Percentiles rank a stretch among this genome's conserved stretches.
Evolutionary conservation across 2,329 filamentous ascomycete species (phyloP).

Genomic region (Pochonia chlamydosporia): DNA sequence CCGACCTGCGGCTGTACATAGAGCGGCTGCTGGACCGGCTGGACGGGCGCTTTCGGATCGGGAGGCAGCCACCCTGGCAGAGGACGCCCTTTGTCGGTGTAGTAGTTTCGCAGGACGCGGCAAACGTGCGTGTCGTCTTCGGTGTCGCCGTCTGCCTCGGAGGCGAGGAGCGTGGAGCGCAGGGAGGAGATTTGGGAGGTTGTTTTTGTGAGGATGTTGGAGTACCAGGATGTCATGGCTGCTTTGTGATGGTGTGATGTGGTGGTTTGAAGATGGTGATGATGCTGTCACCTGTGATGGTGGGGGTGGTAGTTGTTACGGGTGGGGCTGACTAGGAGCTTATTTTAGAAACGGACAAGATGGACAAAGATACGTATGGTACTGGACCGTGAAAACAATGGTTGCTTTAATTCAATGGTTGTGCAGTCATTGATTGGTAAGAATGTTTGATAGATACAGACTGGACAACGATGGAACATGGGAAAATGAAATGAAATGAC

Average conservation of each 20-base stretch:
- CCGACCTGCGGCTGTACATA: slow-evolving; percentile 44
- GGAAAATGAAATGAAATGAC: background rate
- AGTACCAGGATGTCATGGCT: slow-evolving; percentile 74
- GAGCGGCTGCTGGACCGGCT: slow-evolving; percentile 42
- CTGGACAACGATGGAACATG: background rate
- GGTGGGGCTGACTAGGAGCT: background rate
- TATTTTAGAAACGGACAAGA: too few relatives aligned
- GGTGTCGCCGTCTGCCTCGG: slow-evolving; percentile 64
- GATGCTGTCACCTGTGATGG: background rate
- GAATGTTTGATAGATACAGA: too few relatives aligned
- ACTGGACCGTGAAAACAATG: too few relatives aligned
- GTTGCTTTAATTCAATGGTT: too few relatives aligned
- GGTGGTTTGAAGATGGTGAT: background rate
- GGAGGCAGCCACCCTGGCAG: slow-evolving; percentile 85
- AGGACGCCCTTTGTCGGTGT: slow-evolving; percentile 76
- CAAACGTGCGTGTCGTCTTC: slow-evolving; percentile 94
- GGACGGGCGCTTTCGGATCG: slow-evolving; percentile 67
- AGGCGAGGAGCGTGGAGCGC: slow-evolving; percentile 62
- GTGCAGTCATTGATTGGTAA: too few relatives aligned
- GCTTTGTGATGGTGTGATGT: background rate
- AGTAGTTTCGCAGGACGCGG: slow-evolving; percentile 87
- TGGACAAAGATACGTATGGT: too few relatives aligned
- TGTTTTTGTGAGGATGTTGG: slow-evolving; percentile 61
- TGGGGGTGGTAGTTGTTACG: background rate
- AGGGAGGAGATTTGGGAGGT: slow-evolving; percentile 60